Evolutionary conservation across 163 green algal species (phyloP).

Genomic region (Scenedesmus sp.): DNA sequence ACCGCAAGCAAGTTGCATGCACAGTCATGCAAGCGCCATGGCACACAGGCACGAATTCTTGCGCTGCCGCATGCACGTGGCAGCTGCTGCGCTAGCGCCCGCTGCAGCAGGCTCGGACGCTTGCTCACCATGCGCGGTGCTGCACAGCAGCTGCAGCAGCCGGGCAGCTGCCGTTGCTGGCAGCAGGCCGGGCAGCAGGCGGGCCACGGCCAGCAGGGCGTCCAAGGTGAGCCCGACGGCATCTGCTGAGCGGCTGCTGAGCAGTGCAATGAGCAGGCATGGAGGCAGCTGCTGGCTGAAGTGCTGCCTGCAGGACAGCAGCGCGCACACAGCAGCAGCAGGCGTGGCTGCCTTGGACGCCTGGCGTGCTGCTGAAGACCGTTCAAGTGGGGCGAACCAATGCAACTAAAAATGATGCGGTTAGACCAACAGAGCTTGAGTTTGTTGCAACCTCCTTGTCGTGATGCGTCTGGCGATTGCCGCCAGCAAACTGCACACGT

Average conservation of each 20-base stretch:
- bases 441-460: too few species aligned
- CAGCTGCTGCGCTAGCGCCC: neutral
- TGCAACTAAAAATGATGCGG: too few species aligned
- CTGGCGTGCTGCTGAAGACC: too few species aligned
- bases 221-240: neutral
- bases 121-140: neutral
- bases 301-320: neutral
- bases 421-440: too few species aligned
- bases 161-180: neutral
- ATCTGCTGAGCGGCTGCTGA: constrained; percentile 17
- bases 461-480: too few species aligned
- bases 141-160: constrained; percentile 21
- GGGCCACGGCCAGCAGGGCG: neutral
- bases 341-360: too few species aligned
- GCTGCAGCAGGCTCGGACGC: neutral
- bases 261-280: neutral
- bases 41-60: neutral
- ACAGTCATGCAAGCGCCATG: too few species aligned
- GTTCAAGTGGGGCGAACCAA: too few species aligned
- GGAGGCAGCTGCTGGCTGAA: neutral
- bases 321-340: neutral
- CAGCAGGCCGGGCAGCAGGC: constrained; percentile 36
- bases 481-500: too few species aligned
- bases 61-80: too few species aligned
- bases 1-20: too few species aligned